Base-by-base conservation (phyloP, 169 alveolate genomes). In the Plasmodium vinckei region DNA sequence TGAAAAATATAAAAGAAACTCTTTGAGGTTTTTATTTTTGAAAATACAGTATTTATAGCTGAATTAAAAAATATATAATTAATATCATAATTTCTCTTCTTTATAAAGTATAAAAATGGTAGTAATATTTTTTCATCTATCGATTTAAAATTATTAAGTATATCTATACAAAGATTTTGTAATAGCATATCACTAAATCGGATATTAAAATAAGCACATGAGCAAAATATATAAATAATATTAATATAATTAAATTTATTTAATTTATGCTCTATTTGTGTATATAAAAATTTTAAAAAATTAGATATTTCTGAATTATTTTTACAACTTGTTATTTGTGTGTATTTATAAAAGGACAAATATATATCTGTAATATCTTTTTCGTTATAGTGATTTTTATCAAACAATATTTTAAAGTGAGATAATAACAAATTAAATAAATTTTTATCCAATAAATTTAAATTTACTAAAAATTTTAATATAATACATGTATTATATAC, bases 141-240 rank as follows among this genome's bases (percentile, higher is more conserved):
- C 2, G 57, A 9, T 7, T 77, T 17, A 65, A 51, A 77, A 42
- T 65, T 77, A 25, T 77, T 77, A 9, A 77, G 89, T 56, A 65
- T 59, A 69, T 77, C 79, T 77, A 77, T 77, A 9, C 79, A 77
- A 23, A 77, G 46, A 77, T 77, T 77, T 65, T 77, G 89, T 10
- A 77, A 44, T 68, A 64, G 42, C 0, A 9, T 64, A 23, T 77
- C 64, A 54, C 54, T 15, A 77, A 77, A 59, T 9, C 17, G 21
- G 1, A 77, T 63, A 59, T 77, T 77, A 77, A 77, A 64, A 68
- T 77, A 39, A 25, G 89, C 64, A 44, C 79, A 51, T n/a, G 60
- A 77, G 21, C 59, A 77, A 46, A 77, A 77, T 33, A 77, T 77
- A 9, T 21, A 63, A 64, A 77, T 47, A n/a, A 65, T n/a, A 59